Percentiles rank a stretch among this genome's conserved stretches.
Conservation (phyloP, 1,284 basidiomycete species). For the Singerocomus inundabilis region DNA sequence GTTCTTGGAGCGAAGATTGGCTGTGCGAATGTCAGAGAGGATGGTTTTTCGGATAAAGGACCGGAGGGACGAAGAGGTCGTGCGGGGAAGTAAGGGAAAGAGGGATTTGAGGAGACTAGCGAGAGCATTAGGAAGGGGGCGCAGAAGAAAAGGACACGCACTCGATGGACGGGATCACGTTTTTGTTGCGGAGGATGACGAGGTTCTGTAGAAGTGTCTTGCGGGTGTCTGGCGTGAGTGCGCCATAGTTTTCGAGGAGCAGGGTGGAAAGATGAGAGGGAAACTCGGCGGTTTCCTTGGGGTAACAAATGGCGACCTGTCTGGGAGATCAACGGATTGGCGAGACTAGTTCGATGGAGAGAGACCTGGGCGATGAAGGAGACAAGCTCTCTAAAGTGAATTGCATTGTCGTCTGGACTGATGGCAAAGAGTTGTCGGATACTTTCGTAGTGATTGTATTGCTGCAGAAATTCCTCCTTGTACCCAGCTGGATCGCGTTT, state of each 20-base stretch:
- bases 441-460: slow-evolving; percentile 96
- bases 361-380: slow-evolving; percentile 73
- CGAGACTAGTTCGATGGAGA: not conserved
- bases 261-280: slow-evolving; percentile 75
- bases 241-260: slow-evolving; percentile 73
- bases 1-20: slow-evolving; percentile 88
- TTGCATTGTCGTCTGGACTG: slow-evolving; percentile 76
- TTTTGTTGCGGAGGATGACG: slow-evolving; percentile 91
- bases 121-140: not conserved
- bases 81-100: slow-evolving; percentile 91
- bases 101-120: slow-evolving; percentile 83
- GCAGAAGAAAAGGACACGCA: slow-evolving; percentile 40
- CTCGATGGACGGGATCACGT: slow-evolving; percentile 91
- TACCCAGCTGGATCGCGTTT: slow-evolving; percentile 92
- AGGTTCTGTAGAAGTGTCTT: slow-evolving; percentile 86
- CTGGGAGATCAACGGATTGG: not conserved
- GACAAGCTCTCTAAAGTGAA: slow-evolving; percentile 83
- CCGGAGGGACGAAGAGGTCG: slow-evolving; percentile 82
- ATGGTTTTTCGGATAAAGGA: slow-evolving; percentile 92
- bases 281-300: slow-evolving; percentile 80
- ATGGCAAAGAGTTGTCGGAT: slow-evolving; percentile 82
- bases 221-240: slow-evolving; percentile 74
- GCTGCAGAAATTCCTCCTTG: slow-evolving; percentile 96
- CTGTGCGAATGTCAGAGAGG: slow-evolving; percentile 90
- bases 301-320: slow-evolving; percentile 81